A percentile compares a stretch with the other conserved stretches of the same genome.
These are phyloP conservation scores for Trapa incisa DNA, from an alignment of 345 rosid genomes.

Conservation along the genomic window DNA sequence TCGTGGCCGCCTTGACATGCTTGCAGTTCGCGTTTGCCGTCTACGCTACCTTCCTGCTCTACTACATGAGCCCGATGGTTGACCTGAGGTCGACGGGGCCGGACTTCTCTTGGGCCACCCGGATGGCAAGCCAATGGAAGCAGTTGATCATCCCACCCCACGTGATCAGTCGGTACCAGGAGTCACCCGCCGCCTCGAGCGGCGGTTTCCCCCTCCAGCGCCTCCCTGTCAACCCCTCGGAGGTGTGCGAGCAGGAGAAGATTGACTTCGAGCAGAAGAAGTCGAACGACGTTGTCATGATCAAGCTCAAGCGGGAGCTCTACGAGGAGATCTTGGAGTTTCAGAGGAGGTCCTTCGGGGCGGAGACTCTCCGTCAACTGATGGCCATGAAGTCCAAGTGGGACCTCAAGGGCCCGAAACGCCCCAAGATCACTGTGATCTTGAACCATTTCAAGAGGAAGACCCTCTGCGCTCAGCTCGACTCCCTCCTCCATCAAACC, in stretches of 20 bases:
- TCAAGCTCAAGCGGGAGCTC: conserved; percentile 65
- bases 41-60: conserved; percentile 77
- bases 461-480: conserved; percentile 86
- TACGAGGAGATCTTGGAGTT: conserved; percentile 49
- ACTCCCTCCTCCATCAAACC: conserved; percentile 74
- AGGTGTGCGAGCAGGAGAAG: conserved; percentile 77
- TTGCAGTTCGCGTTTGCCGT: conserved; percentile 79
- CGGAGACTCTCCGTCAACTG: conserved; percentile 58
- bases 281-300: conserved; percentile 60
- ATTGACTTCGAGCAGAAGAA: conserved; percentile 86
- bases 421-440: conserved; percentile 71
- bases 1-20: conserved; percentile 62
- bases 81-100: conserved; percentile 58
- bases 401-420: conserved; percentile 49
- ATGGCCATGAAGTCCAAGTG: conserved; percentile 80
- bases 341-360: conserved; percentile 45
- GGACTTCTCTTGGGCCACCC: conserved; percentile 83
- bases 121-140: conserved; percentile 63
- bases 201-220: conserved; percentile 3
- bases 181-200: conserved; percentile 18
- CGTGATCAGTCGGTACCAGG: conserved; percentile 47
- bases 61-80: conserved; percentile 78
- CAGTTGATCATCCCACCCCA: conserved; percentile 59
- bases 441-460: conserved; percentile 94
- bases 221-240: conserved; percentile 27